A percentile compares a stretch with the other conserved stretches of the same genome.
These are phyloP conservation scores for Neltuma alba DNA, from an alignment of 306 rosid species.

Conservation along the genomic window DNA sequence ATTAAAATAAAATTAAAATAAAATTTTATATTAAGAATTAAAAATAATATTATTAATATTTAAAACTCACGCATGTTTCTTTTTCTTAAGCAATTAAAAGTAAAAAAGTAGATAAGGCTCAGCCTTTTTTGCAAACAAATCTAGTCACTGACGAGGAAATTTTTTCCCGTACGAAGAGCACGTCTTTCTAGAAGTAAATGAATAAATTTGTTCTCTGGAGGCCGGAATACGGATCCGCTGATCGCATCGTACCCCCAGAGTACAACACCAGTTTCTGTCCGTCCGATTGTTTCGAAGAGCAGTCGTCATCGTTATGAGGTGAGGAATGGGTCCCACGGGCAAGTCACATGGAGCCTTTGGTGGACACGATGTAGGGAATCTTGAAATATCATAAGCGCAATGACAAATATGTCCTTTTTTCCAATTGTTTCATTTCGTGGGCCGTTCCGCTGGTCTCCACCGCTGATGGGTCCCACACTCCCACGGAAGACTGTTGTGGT, in stretches of 20 bases:
- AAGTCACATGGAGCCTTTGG: not conserved
- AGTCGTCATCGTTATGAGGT: not conserved
- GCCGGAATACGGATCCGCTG: not conserved
- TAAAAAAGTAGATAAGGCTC: not conserved
- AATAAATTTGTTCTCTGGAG: not conserved
- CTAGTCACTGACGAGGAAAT: not conserved
- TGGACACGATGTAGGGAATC: not conserved
- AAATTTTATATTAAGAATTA: no score
- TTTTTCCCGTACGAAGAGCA: not conserved
- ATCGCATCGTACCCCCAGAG: not conserved
- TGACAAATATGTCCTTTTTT: constrained; percentile 30
- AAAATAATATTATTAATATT: not conserved
- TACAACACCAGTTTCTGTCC: not conserved
- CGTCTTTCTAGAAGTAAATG: not conserved
- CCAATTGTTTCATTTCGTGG: not conserved
- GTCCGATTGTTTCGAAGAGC: not conserved
- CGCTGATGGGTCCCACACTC: not conserved
- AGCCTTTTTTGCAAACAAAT: not conserved
- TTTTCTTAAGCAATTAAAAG: no score
- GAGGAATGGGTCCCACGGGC: not conserved
- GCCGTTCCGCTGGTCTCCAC: not conserved
- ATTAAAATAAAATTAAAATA: no score
- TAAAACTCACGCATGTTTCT: not conserved
- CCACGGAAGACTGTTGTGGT: constrained; percentile 6
- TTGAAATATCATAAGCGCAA: constrained; percentile 1